Evolutionary conservation across 371 early-diverging fungal genomes (phyloP).

Genomic region (Apophysomyces sp.): DNA sequence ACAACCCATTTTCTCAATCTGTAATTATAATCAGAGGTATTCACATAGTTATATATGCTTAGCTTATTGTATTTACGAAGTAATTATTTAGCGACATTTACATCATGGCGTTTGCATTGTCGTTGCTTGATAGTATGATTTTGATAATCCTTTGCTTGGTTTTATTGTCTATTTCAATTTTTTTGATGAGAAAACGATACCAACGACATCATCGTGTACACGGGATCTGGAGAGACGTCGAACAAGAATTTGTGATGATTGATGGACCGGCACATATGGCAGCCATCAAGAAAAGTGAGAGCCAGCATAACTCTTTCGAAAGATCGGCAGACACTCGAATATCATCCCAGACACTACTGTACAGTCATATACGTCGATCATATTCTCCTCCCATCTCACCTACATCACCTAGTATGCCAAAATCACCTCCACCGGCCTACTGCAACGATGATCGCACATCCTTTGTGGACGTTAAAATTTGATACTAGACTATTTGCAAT

Average conservation of each 20-base stretch:
- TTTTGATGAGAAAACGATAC: not conserved
- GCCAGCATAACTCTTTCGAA: not conserved
- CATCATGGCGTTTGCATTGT: not conserved
- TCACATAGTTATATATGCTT: not conserved
- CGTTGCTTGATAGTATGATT: not conserved
- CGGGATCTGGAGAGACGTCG: slow-evolving; percentile 7
- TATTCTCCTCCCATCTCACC: not conserved
- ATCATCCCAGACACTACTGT: not conserved
- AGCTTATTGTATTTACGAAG: not conserved
- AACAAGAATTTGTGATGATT: slow-evolving; percentile 22
- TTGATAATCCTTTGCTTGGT: not conserved
- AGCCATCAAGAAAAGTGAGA: slow-evolving; percentile 18
- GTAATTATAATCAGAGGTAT: not conserved
- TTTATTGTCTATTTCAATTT: not conserved
- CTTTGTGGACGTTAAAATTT: not conserved
- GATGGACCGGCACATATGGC: slow-evolving; percentile 26
- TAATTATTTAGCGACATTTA: not conserved
- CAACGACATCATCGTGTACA: not conserved
- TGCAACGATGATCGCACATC: not conserved
- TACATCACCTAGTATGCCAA: not conserved
- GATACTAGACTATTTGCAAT: not conserved
- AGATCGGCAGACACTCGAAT: not conserved
- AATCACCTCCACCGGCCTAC: not conserved
- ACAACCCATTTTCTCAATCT: not conserved
- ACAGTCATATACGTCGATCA: not conserved